Evolutionary conservation across 768 basidiomycete genomes (phyloP), one percentile per base, ranked within the genome.

Genomic region (Rhodotorula sphaerocarpa): DNA sequence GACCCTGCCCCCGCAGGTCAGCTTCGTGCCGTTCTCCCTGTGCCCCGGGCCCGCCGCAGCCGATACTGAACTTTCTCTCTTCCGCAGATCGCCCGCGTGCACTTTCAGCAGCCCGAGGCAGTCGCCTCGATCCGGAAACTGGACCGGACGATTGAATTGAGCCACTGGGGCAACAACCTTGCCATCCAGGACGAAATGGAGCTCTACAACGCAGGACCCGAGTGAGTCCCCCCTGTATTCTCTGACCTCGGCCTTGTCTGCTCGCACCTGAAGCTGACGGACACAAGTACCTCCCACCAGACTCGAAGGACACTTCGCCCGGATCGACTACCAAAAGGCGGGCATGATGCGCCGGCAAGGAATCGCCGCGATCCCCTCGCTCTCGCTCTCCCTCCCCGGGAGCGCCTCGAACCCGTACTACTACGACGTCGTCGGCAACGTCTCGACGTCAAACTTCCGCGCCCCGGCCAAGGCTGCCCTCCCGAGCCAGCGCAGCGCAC

Each of bases 151-250:
- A 90, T 85, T 3, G 93, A 99, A 77, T 84, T 99, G 67, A 93
- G 90, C 67, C 93, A 97, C 73, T 97, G 93, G 95, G 92, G 93
- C 39, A 83, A 84, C 45, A 95, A 95, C 75, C 74, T 99, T 42
- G 95, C 96, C 72, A 86, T 92, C 34, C 83, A 96, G 74, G 91
- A 99, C 76, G 82, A 87, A 39, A 83, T 95, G 63, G 74, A 81
- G 60, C 77, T 99, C n/a, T 81, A 82, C 74, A 99, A 99, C 73
- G 86, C 84, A 61, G 95, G 93, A 7, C 90, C 95, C 18, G 76
- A 77, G 93, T 96, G 73, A 76, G 89, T 82, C 16, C 10, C n/a
- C 28, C 16, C 27, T n/a, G 14, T 30, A 6, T 15, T 27, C 18
- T n/a, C 28, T 31, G 33, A 2, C 25, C 30, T 9, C 18, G 16